phyloP scores from a whole-genome alignment of 495 filamentous ascomycete genomes.

The Chaetomium cochliodes region DNA sequence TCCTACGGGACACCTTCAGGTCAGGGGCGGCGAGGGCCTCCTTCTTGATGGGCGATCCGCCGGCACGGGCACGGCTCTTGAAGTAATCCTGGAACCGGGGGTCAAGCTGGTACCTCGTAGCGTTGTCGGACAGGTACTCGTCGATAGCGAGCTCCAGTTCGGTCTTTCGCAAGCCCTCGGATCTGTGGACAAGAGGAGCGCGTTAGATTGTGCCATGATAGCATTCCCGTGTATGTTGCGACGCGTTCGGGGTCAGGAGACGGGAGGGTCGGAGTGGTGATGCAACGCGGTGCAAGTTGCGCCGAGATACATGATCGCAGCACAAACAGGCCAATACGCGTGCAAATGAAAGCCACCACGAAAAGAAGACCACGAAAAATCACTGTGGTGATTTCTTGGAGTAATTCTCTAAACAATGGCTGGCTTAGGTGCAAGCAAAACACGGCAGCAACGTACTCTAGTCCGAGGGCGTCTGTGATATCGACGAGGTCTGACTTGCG shows the following conservation, averaged over 20 bases:
- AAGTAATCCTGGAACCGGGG: slow-evolving; percentile 73
- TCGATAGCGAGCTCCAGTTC: slow-evolving; percentile 81
- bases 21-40: slow-evolving; percentile 45
- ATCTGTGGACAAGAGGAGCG: slow-evolving; percentile 46
- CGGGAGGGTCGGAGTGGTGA: slow-evolving; percentile 2
- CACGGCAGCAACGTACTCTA: slow-evolving; percentile 58
- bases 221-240: neutral
- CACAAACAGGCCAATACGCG: slow-evolving; percentile 11
- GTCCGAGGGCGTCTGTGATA: slow-evolving; percentile 68
- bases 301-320: neutral
- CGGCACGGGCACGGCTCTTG: slow-evolving; percentile 55
- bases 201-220: neutral
- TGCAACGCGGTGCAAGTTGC: slow-evolving; percentile 13
- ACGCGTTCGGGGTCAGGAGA: neutral
- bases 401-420: neutral
- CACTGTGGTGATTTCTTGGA: neutral
- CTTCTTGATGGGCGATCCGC: slow-evolving; percentile 74
- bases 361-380: neutral
- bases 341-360: neutral
- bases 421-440: neutral
- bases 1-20: slow-evolving; percentile 44
- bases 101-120: slow-evolving; percentile 58
- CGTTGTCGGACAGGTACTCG: slow-evolving; percentile 67
- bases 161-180: slow-evolving; percentile 68
- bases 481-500: slow-evolving; percentile 79